Conservation (phyloP, 2,329 filamentous ascomycete species). For the Aspergillus flavus region DNA sequence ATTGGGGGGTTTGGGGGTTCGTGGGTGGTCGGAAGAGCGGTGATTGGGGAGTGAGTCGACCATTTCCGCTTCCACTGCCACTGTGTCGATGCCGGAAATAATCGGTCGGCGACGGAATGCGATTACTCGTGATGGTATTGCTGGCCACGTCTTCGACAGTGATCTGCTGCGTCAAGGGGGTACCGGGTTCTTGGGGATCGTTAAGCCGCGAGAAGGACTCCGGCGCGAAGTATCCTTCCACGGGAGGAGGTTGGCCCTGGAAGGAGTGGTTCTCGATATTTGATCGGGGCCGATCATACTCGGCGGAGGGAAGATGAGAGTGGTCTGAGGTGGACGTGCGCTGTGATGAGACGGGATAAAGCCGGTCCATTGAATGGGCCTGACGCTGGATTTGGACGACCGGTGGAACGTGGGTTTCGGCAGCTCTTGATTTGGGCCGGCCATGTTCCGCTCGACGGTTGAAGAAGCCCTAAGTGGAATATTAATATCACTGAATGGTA, state of each 20-base stretch:
- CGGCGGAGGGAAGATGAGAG: not conserved
- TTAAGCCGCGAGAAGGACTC: constrained; percentile 15
- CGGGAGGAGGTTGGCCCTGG: constrained; percentile 14
- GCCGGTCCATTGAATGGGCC: constrained; percentile 6
- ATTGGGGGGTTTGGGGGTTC: constrained; percentile 2
- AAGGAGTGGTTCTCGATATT: constrained; percentile 12
- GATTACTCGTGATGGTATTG: not conserved
- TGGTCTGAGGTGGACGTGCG: constrained; percentile 7
- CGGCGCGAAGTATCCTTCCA: constrained; percentile 26
- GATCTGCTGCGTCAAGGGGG: not conserved
- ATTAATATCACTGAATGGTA: not conserved
- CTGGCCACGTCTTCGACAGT: not conserved
- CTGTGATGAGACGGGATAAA: constrained; percentile 12
- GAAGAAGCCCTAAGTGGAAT: constrained; percentile 21
- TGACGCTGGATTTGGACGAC: not conserved
- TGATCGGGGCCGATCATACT: constrained; percentile 5
- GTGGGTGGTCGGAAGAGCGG: constrained; percentile 10
- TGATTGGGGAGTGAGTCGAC: constrained; percentile 17
- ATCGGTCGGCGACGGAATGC: constrained; percentile 1
- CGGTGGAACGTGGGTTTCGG: not conserved
- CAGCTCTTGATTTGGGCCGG: not conserved
- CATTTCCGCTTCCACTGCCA: not conserved
- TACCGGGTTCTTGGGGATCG: constrained; percentile 3
- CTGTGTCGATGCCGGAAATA: constrained; percentile 1
- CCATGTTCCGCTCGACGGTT: constrained; percentile 8